Evolutionary conservation across 345 rosid genomes (phyloP), one percentile per base, ranked within the genome.

Genomic region (Dipteronia sinensis): DNA sequence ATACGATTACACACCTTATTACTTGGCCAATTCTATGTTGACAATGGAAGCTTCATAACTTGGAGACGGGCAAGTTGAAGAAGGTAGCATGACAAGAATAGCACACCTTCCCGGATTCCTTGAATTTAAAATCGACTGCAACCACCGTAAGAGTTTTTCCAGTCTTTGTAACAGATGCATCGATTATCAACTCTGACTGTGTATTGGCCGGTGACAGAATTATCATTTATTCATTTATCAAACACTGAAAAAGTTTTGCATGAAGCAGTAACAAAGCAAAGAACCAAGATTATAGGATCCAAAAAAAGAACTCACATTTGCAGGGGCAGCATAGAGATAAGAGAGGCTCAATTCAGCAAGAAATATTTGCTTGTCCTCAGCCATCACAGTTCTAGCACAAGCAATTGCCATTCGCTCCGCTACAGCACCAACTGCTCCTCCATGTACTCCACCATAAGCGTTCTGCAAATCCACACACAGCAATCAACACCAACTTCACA

Each of bases 121-220:
- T 89, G 80, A 88, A 82, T 79, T 83, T 93, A 78, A 89, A 90
- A 46, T 86, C 91, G 46, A 89, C 71, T 7, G 81, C 80, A 71
- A 93, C 90, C 19, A 88, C 85, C 1, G 91, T 88, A 75, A 93
- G 55, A 72, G 90, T 91, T 77, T 89, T 92, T 80, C 97, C 97
- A 20, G 89, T 87, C 86, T 89, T 88, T 69, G 86, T 85, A 20
- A 90, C 81, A 10, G 90, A 77, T 65, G 84, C 97, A 6, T 94
- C 93, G n/a, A 90, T 85, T 27, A 85, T 65, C 86, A 91, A n/a
- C 83, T 83, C 88, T 58, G 75, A 79, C 97, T 93, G 58, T 16
- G 58, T 15, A 7, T 7, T 10, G 49, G n/a, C n/a, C n/a, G n/a
- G n/a, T n/a, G n/a, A n/a, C n/a, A n/a, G n/a, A n/a, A n/a, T n/a